These are phyloP conservation scores for Fomitopsis serialis DNA, from an alignment of 768 basidiomycete genomes.

Conservation along the genomic window DNA sequence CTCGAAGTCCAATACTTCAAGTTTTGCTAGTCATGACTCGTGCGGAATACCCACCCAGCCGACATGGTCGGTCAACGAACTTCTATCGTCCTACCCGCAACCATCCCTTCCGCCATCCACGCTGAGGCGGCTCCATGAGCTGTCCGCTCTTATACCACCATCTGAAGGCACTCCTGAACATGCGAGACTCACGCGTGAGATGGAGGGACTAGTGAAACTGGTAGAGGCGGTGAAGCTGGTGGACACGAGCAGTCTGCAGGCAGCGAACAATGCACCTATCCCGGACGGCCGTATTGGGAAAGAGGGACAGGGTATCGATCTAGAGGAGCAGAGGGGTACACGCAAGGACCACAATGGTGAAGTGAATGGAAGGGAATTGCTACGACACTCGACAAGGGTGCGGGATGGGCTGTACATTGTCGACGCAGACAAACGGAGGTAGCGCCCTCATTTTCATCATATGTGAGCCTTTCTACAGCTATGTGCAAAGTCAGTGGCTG, in stretches of 20 bases:
- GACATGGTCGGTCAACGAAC: conserved; percentile 76
- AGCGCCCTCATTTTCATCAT: too few species aligned
- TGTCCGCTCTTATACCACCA: conserved; percentile 71
- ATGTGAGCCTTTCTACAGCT: too few species aligned
- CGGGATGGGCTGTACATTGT: conserved; percentile 16
- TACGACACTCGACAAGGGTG: conserved; percentile 10
- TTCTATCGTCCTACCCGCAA: conserved; percentile 72
- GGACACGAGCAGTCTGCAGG: conserved; percentile 14
- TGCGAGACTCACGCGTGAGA: conserved; percentile 43
- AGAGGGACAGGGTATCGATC: conserved; percentile 29
- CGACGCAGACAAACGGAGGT: conserved; percentile 12
- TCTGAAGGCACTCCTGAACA: conserved; percentile 50
- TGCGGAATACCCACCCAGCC: conserved; percentile 61
- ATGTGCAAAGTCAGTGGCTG: too few species aligned
- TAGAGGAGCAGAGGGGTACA: conserved; percentile 14
- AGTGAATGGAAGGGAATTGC: conserved; percentile 7
- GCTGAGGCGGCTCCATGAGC: conserved; percentile 59
- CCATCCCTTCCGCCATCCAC: conserved; percentile 54
- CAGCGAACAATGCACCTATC: conserved; percentile 14
- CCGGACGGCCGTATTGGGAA: conserved; percentile 41
- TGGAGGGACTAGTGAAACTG: conserved; percentile 68
- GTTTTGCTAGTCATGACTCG: conserved; percentile 30
- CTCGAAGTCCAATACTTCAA: background rate
- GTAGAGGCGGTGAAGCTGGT: conserved; percentile 80
- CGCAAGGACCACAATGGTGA: background rate